Evolutionary conservation across 805 yeast genomes (phyloP), one percentile per base, ranked within the genome.

Genomic region (Wickerhamomyces silvicola): DNA sequence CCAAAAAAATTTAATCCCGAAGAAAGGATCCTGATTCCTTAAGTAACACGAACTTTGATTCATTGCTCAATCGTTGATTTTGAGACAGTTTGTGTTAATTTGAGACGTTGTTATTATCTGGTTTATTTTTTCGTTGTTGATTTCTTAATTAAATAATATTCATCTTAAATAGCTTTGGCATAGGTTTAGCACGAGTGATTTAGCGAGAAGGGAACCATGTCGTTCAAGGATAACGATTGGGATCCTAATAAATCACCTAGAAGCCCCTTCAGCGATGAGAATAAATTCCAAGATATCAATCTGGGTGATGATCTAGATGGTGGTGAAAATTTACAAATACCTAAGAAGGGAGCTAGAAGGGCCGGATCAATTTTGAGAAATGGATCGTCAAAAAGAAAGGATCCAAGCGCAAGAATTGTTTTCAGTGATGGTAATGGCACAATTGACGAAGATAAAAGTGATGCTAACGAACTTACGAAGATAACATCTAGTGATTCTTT

Each of bases 241-340:
- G 48, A 48, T 12, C 28, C 48, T 3, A 33, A 44, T 28, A 41
- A 28, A 6, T 34, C 48, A 6, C 52, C 54, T 5, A 29, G 24
- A 18, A 46, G 52, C 15, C 56, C 56, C 22, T 51, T 51, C 36
- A 43, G 43, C 14, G 56, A 51, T 31, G 31, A 31, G 4, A 36
- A 46, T 28, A 38, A 35, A 24, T 46, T 50, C 24, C 50, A 48
- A 22, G 56, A 51, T 29, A 33, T 51, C 26, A 40, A 45, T 22
- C 45, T 51, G n/a, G 32, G 41, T 12, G 37, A 35, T 10, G 48
- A 44, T 5, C 5, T 17, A 18, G 31, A 24, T 7, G 23, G 12
- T 2, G 37, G 32, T 29, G 18, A 20, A 21, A 33, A 37, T 21
- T 25, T 33, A 5, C 27, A 37, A 10, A 31, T 29, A 14, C 37